Percentiles rank a stretch among this genome's conserved stretches.
Evolutionary conservation across 257 asterid genomes (phyloP).

Genomic region (Ehretia macrophylla): DNA sequence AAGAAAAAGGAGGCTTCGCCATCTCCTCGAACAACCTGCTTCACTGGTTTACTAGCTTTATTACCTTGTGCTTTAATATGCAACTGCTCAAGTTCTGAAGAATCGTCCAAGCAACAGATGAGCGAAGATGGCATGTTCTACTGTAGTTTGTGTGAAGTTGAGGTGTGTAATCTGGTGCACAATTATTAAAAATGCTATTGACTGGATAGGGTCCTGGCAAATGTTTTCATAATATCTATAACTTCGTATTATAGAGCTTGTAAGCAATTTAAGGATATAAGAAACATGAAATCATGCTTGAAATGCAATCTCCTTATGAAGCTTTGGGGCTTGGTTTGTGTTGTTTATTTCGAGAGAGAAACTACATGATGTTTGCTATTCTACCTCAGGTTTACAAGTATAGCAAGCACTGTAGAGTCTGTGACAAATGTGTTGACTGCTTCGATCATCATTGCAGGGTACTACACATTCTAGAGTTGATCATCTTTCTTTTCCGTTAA

Average conservation of each 20-base stretch:
- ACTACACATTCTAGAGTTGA: conserved; percentile 7
- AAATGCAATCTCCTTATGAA: not conserved
- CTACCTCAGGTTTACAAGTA: conserved; percentile 79
- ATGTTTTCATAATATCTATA: not conserved
- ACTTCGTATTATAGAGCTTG: not conserved
- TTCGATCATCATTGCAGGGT: conserved; percentile 99
- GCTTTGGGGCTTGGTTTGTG: not conserved
- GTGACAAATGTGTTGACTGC: conserved; percentile 92
- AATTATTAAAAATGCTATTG: not conserved
- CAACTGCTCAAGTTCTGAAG: conserved; percentile 38
- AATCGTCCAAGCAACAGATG: conserved; percentile 59
- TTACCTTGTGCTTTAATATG: conserved; percentile 71
- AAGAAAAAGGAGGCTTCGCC: conserved; percentile 24
- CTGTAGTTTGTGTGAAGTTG: conserved; percentile 97
- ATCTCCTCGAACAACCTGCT: conserved; percentile 27
- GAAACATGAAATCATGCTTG: not conserved
- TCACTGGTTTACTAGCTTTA: conserved; percentile 36
- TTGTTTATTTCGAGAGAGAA: not conserved
- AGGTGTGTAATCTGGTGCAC: conserved; percentile 43
- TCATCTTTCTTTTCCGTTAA: not conserved
- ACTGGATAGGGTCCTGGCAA: not conserved
- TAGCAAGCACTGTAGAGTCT: conserved; percentile 98
- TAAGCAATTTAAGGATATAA: no score
- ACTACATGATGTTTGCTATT: conserved; percentile 3
- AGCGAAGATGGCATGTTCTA: conserved; percentile 99